These are phyloP conservation scores for Suhomyces sp. DNA, from an alignment of 805 yeast genomes.

Conservation along the genomic window DNA sequence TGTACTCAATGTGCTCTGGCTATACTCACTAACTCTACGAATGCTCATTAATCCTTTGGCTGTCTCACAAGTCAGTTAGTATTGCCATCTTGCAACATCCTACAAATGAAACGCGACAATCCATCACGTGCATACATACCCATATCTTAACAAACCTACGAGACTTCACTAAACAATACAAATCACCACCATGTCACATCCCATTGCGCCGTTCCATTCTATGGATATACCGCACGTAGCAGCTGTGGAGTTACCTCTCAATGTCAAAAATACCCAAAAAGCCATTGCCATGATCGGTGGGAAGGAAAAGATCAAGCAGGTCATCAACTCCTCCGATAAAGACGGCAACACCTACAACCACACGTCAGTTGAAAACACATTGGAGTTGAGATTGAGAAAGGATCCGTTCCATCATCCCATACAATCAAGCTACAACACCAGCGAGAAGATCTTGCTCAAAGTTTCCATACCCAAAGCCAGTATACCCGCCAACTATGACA, in stretches of 20 bases:
- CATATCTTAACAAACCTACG: not conserved
- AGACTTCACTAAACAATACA: not conserved
- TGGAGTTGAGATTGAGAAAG: slow-evolving; percentile 40
- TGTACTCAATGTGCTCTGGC: too few relatives aligned
- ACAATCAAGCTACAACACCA: slow-evolving; percentile 48
- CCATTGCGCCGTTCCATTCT: slow-evolving; percentile 51
- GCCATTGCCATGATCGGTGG: slow-evolving; percentile 78
- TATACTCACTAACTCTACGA: not conserved
- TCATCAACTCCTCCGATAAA: slow-evolving; percentile 35
- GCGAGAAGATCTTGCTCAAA: slow-evolving; percentile 59
- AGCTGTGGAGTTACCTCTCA: slow-evolving; percentile 76
- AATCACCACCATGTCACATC: slow-evolving; percentile 1
- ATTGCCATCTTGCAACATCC: not conserved
- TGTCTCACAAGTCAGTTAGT: not conserved
- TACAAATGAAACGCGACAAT: not conserved
- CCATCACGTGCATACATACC: not conserved
- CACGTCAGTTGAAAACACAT: slow-evolving; percentile 29
- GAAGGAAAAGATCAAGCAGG: slow-evolving; percentile 35
- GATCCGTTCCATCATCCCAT: slow-evolving; percentile 61
- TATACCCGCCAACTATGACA: slow-evolving; percentile 35
- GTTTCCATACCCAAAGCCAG: slow-evolving; percentile 58
- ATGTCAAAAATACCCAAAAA: slow-evolving; percentile 56
- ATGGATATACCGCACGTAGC: slow-evolving; percentile 73
- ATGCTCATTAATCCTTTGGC: not conserved
- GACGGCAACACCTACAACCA: slow-evolving; percentile 20